Evolutionary conservation across 306 rosid genomes (phyloP), one percentile per base, ranked within the genome.

Genomic region (Dryas octopetala): DNA sequence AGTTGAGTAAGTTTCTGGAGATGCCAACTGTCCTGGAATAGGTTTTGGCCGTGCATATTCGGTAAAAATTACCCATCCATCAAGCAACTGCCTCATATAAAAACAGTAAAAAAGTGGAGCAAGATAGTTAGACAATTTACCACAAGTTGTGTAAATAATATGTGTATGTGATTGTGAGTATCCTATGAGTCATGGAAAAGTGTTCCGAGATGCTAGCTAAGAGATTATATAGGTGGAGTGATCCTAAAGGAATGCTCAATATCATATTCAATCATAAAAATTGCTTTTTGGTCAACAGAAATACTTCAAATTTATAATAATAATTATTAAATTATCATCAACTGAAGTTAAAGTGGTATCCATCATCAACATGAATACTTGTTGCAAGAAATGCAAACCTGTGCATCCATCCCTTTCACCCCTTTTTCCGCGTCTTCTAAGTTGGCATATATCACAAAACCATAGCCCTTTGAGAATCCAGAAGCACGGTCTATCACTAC

Each of bases 1-100:
- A 58, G 38, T 58, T 9, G 62, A 12, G 38, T 9, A 58, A 8
- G 62, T 58, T 19, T 58, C 40, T 6, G 62, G 40, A 58, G 17
- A 8, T 19, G 62, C 62, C 9, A 4, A 58, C 38, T 58, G 40
- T 23, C 61, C 61, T 55, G 61, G 61, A 55, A 17, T 55, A 6
- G 40, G 9, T 19, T 26, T 58, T 5, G 62, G 62, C 23, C 40
- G 38, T 58, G 62, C 62, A 58, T 7, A 23, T 23, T 58, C 62
- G 9, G 62, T 23, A 58, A 58, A 58, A 58, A 26, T 58, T 9
- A 58, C 62, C 62, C 62, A 58, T 58, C 62, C 62, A 23, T 58
- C 62, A 19, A 58, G 4, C 19, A 23, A 1, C 62, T 58, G 38
- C 62, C 62, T 19, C 62, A 58, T 12, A 23, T 38, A 23, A 58